Base-by-base conservation (phyloP, 2,329 filamentous ascomycete genomes). In the Fusarium nanum region DNA sequence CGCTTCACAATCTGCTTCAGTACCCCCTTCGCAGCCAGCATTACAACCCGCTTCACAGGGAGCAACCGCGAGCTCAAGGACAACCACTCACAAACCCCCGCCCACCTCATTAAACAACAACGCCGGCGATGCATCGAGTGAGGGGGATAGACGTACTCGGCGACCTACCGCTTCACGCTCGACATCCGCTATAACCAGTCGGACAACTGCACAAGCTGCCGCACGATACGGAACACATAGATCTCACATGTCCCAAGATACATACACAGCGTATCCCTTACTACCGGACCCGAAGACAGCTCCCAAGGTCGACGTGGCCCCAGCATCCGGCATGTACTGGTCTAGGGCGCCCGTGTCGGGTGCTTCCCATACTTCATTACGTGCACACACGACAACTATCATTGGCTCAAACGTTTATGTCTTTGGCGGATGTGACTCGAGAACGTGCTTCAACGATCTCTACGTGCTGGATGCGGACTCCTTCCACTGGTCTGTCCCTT, bases 311-410 rank as follows among this genome's bases (percentile, higher is more conserved):
- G 83, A 85, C 12, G 82, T 86, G 5, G 89, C 90, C 18, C 90
- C 90, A 27, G 87, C 90, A 20, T 90, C 88, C 50, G 90, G 89
- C 73, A 92, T 92, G 89, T 92, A 92, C 81, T 92, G 90, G 89
- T 91, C 88, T 56, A 85, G 84, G 37, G 89, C 89, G 12, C 87
- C 86, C 10, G 84, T 87, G n/a, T 91, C 89, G 5, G 90, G 90
- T 27, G 81, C 84, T 27, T 81, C 88, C 41, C 88, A 89, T 74
- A 86, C 87, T 18, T 85, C 87, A 25, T 79, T 92, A 61, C 85
- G 90, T 58, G 90, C 90, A 18, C 90, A 92, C 78, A 91, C 89
- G 46, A 88, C 87, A 32, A 91, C 89, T 22, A 81, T 91, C 32
- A 83, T 92, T 44, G 89, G 89, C 12, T 90, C 87, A 57, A 91